Base-by-base conservation (phyloP, 1,139 yeast species). In the Yamadazyma spencermartinsiae region DNA sequence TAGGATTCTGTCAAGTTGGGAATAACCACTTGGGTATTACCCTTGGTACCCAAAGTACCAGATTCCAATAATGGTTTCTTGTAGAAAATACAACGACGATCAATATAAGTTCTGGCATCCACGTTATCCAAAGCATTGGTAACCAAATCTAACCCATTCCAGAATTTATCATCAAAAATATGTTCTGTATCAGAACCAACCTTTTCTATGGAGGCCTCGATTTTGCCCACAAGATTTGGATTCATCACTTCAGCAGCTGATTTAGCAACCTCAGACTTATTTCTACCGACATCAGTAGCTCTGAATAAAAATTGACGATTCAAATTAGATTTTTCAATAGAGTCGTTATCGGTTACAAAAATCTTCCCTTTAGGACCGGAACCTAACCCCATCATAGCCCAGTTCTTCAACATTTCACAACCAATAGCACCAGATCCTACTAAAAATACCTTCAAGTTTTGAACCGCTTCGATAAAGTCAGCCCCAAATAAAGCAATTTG, bases 361-460 rank as follows among this genome's bases (percentile, higher is more conserved):
- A 92, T 86, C 51, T 79, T 76, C 55, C 99, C 99, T 3, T 84
- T 63, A 27, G 92, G 87, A 24, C 98, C 98, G 18, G 95, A 74
- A 24, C 96, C 98, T 41, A 92, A 71, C 35, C 99, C 98, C 81
- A 90, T 77, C 79, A 92, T 76, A 7, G 98, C 97, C 98, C 98
- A 92, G 59, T 89, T 90, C 66, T 92, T 92, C 56, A 92, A 74
- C 94, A 94, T 92, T 68, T 92, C 99, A 68, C 99, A 92, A 34
- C 99, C 99, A 72, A 92, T 92, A 28, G 99, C 99, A 58, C 99
- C 99, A 2, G 98, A 80, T 36, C 99, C 99, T 31, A 92, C 98
- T 49, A 92, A 72, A 62, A 92, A 92, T 4, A 90, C 88, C 56
- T 79, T 84, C 48, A 86, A 69, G 61, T 90, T 87, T 33, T 87